phyloP scores from a whole-genome alignment of 129 eudicot species.

The Logfia minima region DNA sequence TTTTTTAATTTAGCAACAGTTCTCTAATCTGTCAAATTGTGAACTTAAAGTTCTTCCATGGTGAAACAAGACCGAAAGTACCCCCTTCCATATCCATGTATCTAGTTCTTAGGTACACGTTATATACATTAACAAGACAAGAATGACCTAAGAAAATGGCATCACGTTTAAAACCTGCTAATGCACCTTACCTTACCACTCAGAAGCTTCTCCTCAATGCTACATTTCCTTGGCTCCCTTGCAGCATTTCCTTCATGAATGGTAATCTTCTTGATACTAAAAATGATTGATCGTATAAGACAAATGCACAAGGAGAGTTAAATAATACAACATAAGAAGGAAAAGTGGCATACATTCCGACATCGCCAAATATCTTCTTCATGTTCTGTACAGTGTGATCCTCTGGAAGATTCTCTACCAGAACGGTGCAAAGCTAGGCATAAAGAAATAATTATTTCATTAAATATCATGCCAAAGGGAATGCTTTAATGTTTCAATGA shows the following conservation, averaged over 20 bases:
- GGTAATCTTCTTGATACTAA: slow-evolving; percentile 67
- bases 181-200: slow-evolving; percentile 65
- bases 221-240: slow-evolving; percentile 52
- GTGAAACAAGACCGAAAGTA: background rate
- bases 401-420: slow-evolving; percentile 93
- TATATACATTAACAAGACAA: slow-evolving; percentile 1
- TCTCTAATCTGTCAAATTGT: background rate
- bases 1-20: background rate
- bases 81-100: background rate
- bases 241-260: slow-evolving; percentile 68
- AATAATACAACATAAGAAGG: slow-evolving; percentile 6
- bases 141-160: background rate
- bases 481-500: background rate
- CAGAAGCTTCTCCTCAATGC: slow-evolving; percentile 70
- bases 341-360: slow-evolving; percentile 62
- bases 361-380: slow-evolving; percentile 57
- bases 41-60: background rate
- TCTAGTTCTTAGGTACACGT: background rate
- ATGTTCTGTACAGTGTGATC: slow-evolving; percentile 83
- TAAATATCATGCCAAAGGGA: slow-evolving; percentile 18
- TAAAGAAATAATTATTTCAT: slow-evolving; percentile 1
- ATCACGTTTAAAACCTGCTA: background rate
- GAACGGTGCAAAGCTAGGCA: slow-evolving; percentile 71
- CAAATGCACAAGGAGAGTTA: background rate
- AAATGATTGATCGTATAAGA: slow-evolving; percentile 9